Evolutionary conservation across 1,139 yeast species (phyloP), one percentile per base, ranked within the genome.

Genomic region (Eremothecium gossypii): DNA sequence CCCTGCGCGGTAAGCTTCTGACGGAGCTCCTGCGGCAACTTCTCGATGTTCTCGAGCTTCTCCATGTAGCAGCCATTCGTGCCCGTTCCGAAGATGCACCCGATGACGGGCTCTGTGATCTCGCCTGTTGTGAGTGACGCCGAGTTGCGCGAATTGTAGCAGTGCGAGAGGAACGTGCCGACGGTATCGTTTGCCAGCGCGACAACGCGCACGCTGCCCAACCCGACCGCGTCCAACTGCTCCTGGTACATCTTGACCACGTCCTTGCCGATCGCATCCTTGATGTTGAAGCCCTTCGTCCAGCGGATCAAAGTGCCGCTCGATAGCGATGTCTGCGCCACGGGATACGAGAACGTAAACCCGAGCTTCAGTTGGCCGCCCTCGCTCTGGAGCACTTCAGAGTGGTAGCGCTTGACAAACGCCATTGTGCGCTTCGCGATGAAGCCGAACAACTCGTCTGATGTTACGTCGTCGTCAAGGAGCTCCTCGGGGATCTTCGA

Each of bases 161-260:
- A 82, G 54, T 96, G 77, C 6, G 95, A 81, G 60, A 89, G 70
- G 48, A 89, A 71, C 4, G 96, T 87, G 33, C 97, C 97, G 12
- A 86, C 95, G 1, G 97, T 89, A 60, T 89, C 97, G 60, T 89
- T 89, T 36, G 95, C 93, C 48, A 89, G 72, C 1, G 97, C 97
- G 11, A 83, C 87, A 33, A 87, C 83, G 36, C 72, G 69, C 17
- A 89, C 93, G 30, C 84, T 51, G 28, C 54, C 45, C 36, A 58
- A 39, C 13, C 59, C 58, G 44, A 74, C 69, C 9, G 55, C 60
- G 54, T 83, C 81, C 44, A 89, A 58, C 47, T 83, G 83, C 7
- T 64, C 60, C 64, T 89, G 97, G 50, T 86, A 72, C 41, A 79
- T 64, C 39, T 69, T 69, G 40, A 85, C 93, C 36, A 89, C 81